Percentiles rank a stretch among this genome's conserved stretches.
Evolutionary conservation across 1,139 yeast species (phyloP).

Genomic region (Nakaseomyces kungkrabaensis): DNA sequence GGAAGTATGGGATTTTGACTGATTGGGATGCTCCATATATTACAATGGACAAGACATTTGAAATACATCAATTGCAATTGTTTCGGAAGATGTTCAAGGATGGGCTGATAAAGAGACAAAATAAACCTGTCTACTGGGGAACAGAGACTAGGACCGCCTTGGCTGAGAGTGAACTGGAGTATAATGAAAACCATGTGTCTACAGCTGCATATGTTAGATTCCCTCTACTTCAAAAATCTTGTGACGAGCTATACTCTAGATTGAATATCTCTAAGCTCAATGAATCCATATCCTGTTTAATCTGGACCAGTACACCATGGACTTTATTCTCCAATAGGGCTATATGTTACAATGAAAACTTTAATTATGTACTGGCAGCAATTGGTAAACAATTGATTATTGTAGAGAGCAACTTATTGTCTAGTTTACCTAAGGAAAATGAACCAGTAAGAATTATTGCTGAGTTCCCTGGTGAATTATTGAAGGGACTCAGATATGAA

Average conservation of each 20-base stretch:
- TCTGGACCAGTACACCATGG: conserved; percentile 99
- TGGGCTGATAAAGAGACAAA: conserved; percentile 68
- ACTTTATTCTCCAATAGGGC: conserved; percentile 85
- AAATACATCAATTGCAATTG: conserved; percentile 59
- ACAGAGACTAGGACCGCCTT: conserved; percentile 87
- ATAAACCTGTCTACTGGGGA: conserved; percentile 97
- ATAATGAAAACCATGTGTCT: conserved; percentile 62
- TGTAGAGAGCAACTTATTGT: conserved; percentile 40
- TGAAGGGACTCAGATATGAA: conserved; percentile 40
- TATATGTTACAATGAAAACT: conserved; percentile 54
- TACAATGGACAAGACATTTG: conserved; percentile 65
- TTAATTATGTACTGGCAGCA: conserved; percentile 48
- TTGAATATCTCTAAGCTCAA: conserved; percentile 2
- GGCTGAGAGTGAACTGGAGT: conserved; percentile 94
- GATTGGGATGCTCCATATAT: conserved; percentile 66
- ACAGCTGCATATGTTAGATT: conserved; percentile 65
- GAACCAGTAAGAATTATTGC: conserved; percentile 14
- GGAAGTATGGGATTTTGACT: conserved; percentile 68
- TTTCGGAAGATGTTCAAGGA: conserved; percentile 57
- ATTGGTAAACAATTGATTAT: conserved; percentile 31
- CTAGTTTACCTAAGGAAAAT: conserved; percentile 23
- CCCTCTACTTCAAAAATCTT: conserved; percentile 35
- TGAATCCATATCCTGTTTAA: conserved; percentile 31
- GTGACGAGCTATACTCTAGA: conserved; percentile 4
- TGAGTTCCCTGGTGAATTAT: conserved; percentile 36